Evolutionary conservation across 2,329 filamentous ascomycete genomes (phyloP).

Genomic region (Davidsoniella neocaledoniae): DNA sequence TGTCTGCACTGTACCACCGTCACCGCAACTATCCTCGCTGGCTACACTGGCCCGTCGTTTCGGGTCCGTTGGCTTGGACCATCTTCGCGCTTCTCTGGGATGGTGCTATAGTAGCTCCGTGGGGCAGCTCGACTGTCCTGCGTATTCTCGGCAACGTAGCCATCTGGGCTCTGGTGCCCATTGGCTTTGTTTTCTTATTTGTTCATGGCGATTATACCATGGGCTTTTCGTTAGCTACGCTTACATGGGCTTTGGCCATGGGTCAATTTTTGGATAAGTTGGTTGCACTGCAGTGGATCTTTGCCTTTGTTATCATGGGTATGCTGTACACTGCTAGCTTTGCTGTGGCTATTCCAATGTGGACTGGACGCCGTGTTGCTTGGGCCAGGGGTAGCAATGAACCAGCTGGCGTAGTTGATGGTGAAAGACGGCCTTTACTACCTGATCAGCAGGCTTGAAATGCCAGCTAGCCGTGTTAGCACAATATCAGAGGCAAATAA

Average conservation of each 20-base stretch:
- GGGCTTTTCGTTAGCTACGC: conserved; percentile 59
- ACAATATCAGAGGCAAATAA: not conserved
- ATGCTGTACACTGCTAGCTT: conserved; percentile 55
- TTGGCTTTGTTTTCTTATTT: conserved; percentile 60
- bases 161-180: conserved; percentile 67
- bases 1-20: conserved; percentile 63
- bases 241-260: conserved; percentile 59
- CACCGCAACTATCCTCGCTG: conserved; percentile 54
- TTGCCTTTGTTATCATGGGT: conserved; percentile 69
- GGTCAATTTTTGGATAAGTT: conserved; percentile 57
- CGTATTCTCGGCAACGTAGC: conserved; percentile 73
- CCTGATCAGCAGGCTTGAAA: conserved; percentile 24
- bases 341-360: conserved; percentile 44
- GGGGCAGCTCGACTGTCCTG: conserved; percentile 48
- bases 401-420: conserved; percentile 23
- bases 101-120: conserved; percentile 63
- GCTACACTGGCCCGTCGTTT: conserved; percentile 60
- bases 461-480: not conserved
- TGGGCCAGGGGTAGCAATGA: conserved; percentile 15
- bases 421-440: conserved; percentile 46
- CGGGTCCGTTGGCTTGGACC: conserved; percentile 67
- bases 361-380: conserved; percentile 39
- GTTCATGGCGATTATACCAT: conserved; percentile 62
- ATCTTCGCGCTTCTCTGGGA: conserved; percentile 82
- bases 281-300: conserved; percentile 81